Evolutionary conservation across 352 stramenopile species (phyloP).

Genomic region (Thraustochytrium sp.): DNA sequence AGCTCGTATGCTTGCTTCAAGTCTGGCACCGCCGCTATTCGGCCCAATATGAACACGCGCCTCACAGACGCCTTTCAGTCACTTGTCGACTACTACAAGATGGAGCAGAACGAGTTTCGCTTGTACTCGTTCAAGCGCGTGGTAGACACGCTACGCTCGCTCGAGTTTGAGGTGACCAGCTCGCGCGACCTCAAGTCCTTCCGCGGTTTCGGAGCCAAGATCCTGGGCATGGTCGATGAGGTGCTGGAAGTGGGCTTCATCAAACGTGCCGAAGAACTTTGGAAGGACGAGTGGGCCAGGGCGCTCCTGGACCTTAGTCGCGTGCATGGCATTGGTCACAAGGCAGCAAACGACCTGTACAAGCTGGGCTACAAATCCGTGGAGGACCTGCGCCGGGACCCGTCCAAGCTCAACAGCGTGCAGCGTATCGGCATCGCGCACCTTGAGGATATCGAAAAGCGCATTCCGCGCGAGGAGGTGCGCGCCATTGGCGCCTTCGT

Average conservation of each 20-base stretch:
- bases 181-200: background rate
- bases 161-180: slow-evolving; percentile 13
- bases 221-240: background rate
- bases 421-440: background rate
- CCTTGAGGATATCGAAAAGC: slow-evolving; percentile 25
- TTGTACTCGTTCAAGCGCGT: background rate
- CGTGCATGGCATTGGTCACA: slow-evolving; percentile 21
- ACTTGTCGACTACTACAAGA: slow-evolving; percentile 29
- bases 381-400: background rate
- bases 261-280: background rate
- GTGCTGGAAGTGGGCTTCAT: background rate
- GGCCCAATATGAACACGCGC: background rate
- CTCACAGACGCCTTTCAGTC: background rate
- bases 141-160: background rate
- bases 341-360: background rate
- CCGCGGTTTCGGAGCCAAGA: background rate
- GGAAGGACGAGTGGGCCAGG: background rate
- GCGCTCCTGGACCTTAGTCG: background rate
- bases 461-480: slow-evolving; percentile 24
- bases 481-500: background rate
- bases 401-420: background rate
- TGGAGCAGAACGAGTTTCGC: background rate
- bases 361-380: background rate
- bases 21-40: background rate
- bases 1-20: slow-evolving; percentile 1